These are phyloP conservation scores for Patellifolia procumbens DNA, from an alignment of 179 eudicot species.

Conservation along the genomic window DNA sequence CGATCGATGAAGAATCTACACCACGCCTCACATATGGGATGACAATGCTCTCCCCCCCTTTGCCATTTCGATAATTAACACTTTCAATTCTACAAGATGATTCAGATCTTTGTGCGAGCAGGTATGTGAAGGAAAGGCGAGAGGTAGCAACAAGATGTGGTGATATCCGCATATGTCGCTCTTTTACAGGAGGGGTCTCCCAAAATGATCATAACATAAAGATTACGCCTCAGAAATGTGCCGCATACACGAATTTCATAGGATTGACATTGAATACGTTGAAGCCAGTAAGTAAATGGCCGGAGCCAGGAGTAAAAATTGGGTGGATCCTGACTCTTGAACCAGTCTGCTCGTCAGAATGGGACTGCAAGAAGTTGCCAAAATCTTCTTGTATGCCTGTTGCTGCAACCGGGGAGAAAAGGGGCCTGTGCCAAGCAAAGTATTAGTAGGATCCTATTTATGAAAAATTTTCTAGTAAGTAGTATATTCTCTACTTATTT, in stretches of 20 bases:
- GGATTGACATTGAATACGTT: too few species aligned
- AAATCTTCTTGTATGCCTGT: constrained; percentile 38
- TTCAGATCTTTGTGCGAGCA: constrained; percentile 20
- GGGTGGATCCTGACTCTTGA: constrained; percentile 48
- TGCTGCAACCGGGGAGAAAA: constrained; percentile 16
- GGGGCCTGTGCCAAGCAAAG: constrained; percentile 44
- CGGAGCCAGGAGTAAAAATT: too few species aligned
- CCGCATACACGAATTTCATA: constrained; percentile 23
- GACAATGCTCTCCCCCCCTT: background rate
- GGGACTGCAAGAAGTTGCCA: constrained; percentile 45
- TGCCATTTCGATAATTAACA: too few species aligned
- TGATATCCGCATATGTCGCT: too few species aligned
- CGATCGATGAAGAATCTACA: too few species aligned
- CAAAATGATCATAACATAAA: constrained; percentile 29
- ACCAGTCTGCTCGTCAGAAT: constrained; percentile 39
- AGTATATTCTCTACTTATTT: background rate
- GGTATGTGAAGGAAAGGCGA: too few species aligned
- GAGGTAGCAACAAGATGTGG: too few species aligned
- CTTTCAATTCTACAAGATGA: background rate
- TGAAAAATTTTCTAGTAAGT: constrained; percentile 44
- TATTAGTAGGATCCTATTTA: constrained; percentile 42
- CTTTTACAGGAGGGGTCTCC: constrained; percentile 34
- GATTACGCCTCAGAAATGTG: constrained; percentile 25
- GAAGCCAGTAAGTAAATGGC: too few species aligned
- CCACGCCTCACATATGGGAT: too few species aligned